Evolutionary conservation across 257 asterid species (phyloP).

Genomic region (Forsythia viridissima): DNA sequence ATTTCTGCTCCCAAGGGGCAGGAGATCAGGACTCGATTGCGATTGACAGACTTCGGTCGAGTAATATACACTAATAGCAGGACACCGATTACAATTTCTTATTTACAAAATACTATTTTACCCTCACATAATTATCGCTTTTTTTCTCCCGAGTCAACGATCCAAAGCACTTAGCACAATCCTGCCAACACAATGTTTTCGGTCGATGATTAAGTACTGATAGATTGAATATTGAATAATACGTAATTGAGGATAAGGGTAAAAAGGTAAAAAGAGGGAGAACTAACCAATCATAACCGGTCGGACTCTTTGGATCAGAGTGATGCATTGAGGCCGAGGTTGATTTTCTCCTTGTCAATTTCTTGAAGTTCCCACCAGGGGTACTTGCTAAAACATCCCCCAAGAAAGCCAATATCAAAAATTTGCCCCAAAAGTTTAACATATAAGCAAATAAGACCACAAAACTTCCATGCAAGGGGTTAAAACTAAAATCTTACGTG

Average conservation of each 20-base stretch:
- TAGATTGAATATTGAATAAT: neutral
- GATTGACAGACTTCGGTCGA: neutral
- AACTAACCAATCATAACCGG: conserved; percentile 62
- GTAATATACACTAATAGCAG: neutral
- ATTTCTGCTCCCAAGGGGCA: too few species aligned
- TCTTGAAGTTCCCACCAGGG: conserved; percentile 61
- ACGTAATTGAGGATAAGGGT: neutral
- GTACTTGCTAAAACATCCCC: conserved; percentile 38
- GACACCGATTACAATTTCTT: neutral
- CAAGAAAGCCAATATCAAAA: neutral
- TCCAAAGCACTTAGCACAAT: conserved; percentile 64
- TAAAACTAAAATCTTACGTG: conserved; percentile 44
- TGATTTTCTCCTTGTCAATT: conserved; percentile 50
- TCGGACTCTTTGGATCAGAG: conserved; percentile 42
- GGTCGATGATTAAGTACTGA: too few species aligned
- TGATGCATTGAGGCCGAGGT: conserved; percentile 26
- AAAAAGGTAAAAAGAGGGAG: neutral
- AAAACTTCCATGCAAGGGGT: neutral
- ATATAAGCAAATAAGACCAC: neutral
- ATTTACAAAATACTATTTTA: conserved; percentile 16
- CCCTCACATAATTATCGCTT: conserved; percentile 22
- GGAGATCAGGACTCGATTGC: too few species aligned
- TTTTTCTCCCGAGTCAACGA: conserved; percentile 38
- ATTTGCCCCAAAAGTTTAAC: neutral
- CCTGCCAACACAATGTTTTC: conserved; percentile 38